Evolutionary conservation across 2,329 filamentous ascomycete genomes (phyloP), one percentile per base, ranked within the genome.

Genomic region (Phoma sp.): DNA sequence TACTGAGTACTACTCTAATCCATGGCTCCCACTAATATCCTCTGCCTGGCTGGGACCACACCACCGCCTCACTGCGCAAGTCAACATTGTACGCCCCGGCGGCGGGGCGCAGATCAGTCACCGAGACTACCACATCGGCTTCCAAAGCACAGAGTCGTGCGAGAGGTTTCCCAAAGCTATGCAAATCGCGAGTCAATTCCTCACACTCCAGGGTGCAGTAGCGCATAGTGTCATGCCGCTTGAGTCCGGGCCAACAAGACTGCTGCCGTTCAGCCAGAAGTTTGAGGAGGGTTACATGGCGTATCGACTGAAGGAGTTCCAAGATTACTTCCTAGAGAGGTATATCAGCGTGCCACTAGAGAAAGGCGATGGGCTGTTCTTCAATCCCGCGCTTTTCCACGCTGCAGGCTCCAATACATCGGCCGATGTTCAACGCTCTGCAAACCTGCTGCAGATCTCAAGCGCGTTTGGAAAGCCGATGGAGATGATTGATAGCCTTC

Each of bases 81-180:
- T 87, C 33, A 88, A 88, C 64, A 80, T 86, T 42, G 85, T 88
- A 7, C 79, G 81, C 34, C 84, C 86, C 0, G 83, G 84, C 15
- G 83, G 83, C 12, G 74, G 78, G 29, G 76, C 86, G 0, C 86
- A 88, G 63, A 78, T 81, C 23, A 76, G 76, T 7, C 86, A 88
- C 64, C 78, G 85, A 1, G 86, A 88, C 64, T 88, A 87, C 64
- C 85, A 88, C 62, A 77, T 88, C 1, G 86, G 85, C 0, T 87
- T 88, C 71, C 84, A 86, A 67, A 82, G 80, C 0, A 65, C 76
- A 2, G 77, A 78, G 6, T 73, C 72, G 1, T 69, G 67, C 36
- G 75, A 76, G 0, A 71, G 65, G 15, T 84, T 81, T 54, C 85
- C 85, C 0, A 78, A 76, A 32, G 77, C 77, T 0, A 76, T 81